Evolutionary conservation across 768 basidiomycete genomes (phyloP).

Genomic region (Mycena haematopus): DNA sequence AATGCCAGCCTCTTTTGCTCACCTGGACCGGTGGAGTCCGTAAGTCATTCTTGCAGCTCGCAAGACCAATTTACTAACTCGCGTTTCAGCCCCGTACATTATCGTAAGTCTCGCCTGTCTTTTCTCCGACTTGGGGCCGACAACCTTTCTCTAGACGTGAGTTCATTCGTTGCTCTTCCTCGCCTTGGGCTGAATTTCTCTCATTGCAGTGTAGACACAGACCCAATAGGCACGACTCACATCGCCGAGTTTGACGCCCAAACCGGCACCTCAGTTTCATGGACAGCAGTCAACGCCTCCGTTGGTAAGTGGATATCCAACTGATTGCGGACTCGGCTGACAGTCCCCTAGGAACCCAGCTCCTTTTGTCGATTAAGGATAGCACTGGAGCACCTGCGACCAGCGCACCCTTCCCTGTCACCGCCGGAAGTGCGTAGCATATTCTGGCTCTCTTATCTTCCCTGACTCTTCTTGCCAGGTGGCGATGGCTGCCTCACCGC

Average conservation of each 20-base stretch:
- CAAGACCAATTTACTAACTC: slow-evolving; percentile 18
- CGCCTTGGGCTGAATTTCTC: background rate
- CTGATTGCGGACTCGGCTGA: background rate
- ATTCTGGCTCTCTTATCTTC: slow-evolving; percentile 1
- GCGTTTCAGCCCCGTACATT: slow-evolving; percentile 60
- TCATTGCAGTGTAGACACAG: slow-evolving; percentile 53
- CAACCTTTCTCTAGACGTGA: slow-evolving; percentile 45
- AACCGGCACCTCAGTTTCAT: slow-evolving; percentile 51
- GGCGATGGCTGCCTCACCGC: slow-evolving; percentile 40
- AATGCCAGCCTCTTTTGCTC: slow-evolving; percentile 52
- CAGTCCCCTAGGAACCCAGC: slow-evolving; percentile 37
- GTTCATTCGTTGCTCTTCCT: background rate
- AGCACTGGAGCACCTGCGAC: slow-evolving; percentile 55
- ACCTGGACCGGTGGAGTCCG: slow-evolving; percentile 33
- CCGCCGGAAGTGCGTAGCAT: slow-evolving; percentile 53
- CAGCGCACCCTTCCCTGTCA: slow-evolving; percentile 58
- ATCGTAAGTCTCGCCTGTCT: slow-evolving; percentile 56
- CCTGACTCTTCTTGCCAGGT: slow-evolving; percentile 29
- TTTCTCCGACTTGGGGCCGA: background rate
- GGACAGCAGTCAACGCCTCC: slow-evolving; percentile 55
- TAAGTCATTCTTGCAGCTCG: slow-evolving; percentile 40
- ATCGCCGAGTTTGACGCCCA: slow-evolving; percentile 54
- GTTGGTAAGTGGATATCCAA: slow-evolving; percentile 43
- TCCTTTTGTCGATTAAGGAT: slow-evolving; percentile 71
- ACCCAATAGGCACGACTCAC: slow-evolving; percentile 45